phyloP scores from a whole-genome alignment of 2,329 filamentous ascomycete genomes.

The Colletotrichum endophyticum region DNA sequence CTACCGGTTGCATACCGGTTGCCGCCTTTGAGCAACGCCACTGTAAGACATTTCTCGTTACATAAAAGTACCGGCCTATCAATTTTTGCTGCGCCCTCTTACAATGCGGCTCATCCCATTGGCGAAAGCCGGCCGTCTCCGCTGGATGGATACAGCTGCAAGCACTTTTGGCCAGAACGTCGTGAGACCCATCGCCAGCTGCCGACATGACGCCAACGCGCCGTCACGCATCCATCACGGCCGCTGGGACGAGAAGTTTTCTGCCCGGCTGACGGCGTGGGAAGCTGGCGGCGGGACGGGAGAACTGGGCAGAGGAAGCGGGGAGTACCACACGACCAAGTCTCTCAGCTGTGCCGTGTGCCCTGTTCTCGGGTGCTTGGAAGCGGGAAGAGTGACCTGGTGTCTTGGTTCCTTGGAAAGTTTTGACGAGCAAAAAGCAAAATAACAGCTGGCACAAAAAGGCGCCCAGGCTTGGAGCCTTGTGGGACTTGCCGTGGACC shows the following conservation, averaged over 20 bases:
- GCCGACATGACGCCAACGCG: constrained; percentile 14
- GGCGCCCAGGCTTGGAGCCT: neutral
- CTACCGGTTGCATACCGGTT: neutral
- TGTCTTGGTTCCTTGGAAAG: neutral
- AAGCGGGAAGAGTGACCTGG: neutral
- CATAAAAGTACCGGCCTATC: constrained; percentile 5
- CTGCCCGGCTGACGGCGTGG: neutral
- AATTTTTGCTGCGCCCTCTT: neutral
- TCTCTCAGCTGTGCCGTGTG: neutral
- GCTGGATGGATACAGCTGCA: neutral
- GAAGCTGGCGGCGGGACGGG: neutral
- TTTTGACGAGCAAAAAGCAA: neutral
- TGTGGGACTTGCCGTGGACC: neutral
- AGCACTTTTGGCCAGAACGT: constrained; percentile 13
- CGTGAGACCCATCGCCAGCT: neutral
- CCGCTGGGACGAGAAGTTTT: neutral
- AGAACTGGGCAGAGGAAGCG: neutral
- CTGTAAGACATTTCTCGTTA: neutral
- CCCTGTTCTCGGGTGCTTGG: neutral
- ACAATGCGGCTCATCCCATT: neutral
- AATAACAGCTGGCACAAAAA: neutral
- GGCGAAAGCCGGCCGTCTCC: neutral
- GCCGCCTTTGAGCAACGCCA: neutral
- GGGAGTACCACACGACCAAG: neutral
- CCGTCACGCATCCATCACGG: neutral